A percentile compares a stretch with the other conserved stretches of the same genome.
phyloP scores from a whole-genome alignment of 768 basidiomycete species.

The Leccinum pellstonianum region DNA sequence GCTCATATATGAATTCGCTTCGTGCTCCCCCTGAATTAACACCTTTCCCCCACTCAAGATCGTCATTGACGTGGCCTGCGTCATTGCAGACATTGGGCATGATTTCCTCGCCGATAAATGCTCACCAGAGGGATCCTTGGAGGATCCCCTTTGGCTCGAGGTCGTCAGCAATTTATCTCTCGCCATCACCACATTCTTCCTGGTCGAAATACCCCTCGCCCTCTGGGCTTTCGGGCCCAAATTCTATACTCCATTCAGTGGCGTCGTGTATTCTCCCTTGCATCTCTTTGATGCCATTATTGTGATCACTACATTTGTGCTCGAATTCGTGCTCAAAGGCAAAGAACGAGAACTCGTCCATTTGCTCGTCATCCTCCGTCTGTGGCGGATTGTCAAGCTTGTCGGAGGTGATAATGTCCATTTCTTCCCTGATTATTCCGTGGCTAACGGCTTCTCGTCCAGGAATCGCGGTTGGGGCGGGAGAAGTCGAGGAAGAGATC shows the following conservation, averaged over 20 bases:
- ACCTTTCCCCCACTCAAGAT: slow-evolving; percentile 39
- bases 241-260: slow-evolving; percentile 63
- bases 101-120: slow-evolving; percentile 61
- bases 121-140: slow-evolving; percentile 36
- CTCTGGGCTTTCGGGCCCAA: slow-evolving; percentile 63
- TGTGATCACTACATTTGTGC: slow-evolving; percentile 68
- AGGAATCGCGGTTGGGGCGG: slow-evolving; percentile 74
- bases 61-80: slow-evolving; percentile 62
- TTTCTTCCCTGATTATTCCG: background rate
- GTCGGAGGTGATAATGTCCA: slow-evolving; percentile 47
- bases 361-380: slow-evolving; percentile 68
- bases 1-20: slow-evolving; percentile 30
- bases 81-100: slow-evolving; percentile 70
- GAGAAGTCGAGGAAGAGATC: slow-evolving; percentile 61
- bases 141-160: slow-evolving; percentile 60
- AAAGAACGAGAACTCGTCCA: slow-evolving; percentile 68
- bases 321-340: slow-evolving; percentile 70
- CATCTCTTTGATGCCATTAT: slow-evolving; percentile 74
- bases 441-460: slow-evolving; percentile 26
- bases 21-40: slow-evolving; percentile 12
- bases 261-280: slow-evolving; percentile 52
- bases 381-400: slow-evolving; percentile 80
- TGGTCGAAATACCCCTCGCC: slow-evolving; percentile 72
- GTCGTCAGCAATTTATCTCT: slow-evolving; percentile 62
- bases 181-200: slow-evolving; percentile 67